These are phyloP conservation scores for Globisporangium echinulatum DNA, from an alignment of 352 stramenopile species.

Conservation along the genomic window DNA sequence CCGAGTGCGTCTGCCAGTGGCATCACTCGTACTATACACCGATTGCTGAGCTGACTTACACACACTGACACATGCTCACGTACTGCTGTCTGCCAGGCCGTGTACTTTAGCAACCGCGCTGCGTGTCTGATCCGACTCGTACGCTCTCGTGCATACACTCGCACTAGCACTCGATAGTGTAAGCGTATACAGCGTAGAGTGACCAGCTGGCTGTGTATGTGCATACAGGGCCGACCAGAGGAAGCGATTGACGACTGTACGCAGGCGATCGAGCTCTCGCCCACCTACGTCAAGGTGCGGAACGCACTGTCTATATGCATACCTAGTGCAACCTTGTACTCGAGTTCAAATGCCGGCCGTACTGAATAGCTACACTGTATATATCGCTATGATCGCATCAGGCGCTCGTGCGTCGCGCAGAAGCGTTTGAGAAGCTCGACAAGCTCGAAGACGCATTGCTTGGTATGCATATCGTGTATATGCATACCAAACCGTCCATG, in stretches of 20 bases:
- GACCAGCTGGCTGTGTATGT: background rate
- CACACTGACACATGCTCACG: background rate
- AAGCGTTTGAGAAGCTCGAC: slow-evolving; percentile 90
- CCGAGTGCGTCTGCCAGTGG: slow-evolving; percentile 23
- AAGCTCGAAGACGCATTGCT: slow-evolving; percentile 91
- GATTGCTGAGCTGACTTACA: background rate
- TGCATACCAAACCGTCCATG: too few relatives aligned
- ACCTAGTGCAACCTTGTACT: too few relatives aligned
- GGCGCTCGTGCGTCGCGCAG: slow-evolving; percentile 86
- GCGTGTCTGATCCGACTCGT: slow-evolving; percentile 69
- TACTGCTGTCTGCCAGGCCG: slow-evolving; percentile 26
- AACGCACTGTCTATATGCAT: background rate
- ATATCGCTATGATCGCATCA: slow-evolving; percentile 7
- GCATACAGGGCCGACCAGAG: slow-evolving; percentile 47
- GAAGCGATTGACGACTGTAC: slow-evolving; percentile 94
- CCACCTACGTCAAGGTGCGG: slow-evolving; percentile 93
- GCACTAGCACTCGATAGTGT: background rate
- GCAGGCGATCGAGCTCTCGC: slow-evolving; percentile 91
- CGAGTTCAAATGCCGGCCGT: too few relatives aligned
- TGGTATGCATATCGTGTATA: slow-evolving; percentile 26
- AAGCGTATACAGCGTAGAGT: background rate
- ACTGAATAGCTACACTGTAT: background rate
- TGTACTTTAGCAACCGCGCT: slow-evolving; percentile 85
- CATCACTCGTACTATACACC: background rate
- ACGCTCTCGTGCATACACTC: background rate